Conservation (phyloP, 257 asterid genomes). For the Henckelia pumila region DNA sequence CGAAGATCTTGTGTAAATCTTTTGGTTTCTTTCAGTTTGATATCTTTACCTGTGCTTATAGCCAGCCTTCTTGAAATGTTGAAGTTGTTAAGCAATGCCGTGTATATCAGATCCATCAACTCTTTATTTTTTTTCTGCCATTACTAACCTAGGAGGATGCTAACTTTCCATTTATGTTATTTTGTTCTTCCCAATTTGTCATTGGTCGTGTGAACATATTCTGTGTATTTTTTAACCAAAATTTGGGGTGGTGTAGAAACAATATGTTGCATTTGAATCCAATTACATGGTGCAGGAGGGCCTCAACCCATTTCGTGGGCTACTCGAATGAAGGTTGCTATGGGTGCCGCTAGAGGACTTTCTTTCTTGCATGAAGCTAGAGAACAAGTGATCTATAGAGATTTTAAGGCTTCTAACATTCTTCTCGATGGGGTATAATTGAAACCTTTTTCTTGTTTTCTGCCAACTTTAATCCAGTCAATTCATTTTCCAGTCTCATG, state of each 20-base stretch:
- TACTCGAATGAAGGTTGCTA: conserved; percentile 85
- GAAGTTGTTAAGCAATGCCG: neutral
- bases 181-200: neutral
- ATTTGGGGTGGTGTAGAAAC: conserved; percentile 11
- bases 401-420: conserved; percentile 88
- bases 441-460: conserved; percentile 10
- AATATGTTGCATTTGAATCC: conserved; percentile 1
- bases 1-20: neutral
- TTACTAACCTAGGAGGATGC: neutral
- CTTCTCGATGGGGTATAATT: conserved; percentile 74
- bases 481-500: neutral
- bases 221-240: no score
- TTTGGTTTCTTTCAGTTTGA: neutral
- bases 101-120: neutral
- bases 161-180: neutral
- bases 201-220: neutral
- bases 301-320: conserved; percentile 85
- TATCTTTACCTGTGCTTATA: neutral
- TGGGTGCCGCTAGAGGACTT: conserved; percentile 92
- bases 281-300: conserved; percentile 57
- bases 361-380: conserved; percentile 84
- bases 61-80: neutral
- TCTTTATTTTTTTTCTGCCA: no score
- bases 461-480: neutral
- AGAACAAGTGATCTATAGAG: conserved; percentile 81